Evolutionary conservation across 176 grass and related monocot species (phyloP), one percentile per base, ranked within the genome.

Genomic region (Carex kokanica): DNA sequence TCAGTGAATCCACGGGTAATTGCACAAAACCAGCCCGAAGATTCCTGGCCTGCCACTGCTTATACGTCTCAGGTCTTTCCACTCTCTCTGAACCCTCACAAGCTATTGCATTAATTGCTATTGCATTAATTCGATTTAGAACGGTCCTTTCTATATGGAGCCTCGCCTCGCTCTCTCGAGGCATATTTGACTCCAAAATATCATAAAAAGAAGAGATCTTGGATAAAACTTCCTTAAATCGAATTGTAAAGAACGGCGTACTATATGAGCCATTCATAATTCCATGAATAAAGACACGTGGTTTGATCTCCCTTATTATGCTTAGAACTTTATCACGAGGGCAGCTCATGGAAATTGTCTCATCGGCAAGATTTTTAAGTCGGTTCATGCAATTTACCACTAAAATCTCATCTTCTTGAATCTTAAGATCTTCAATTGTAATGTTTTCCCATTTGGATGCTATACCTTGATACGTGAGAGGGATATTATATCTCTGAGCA

Each of bases 401-500:
- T 25, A 95, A 74, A 34, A 84, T 71, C 78, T 95, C 93, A 78
- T 92, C 93, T 29, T 88, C 70, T 0, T 58, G 32, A 58, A 92
- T 92, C 6, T 74, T 86, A 73, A 94, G 86, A 87, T 92, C 79
- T 20, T 95, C 82, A 2, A 78, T 47, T 17, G 3, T 18, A 23
- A 92, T 87, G 25, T 58, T 70, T 69, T 92, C 93, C 90, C 86
- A 95, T 83, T 61, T 68, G 1, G 86, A 92, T 78, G 84, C 15
- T 7, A 95, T 86, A 14, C 88, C 93, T 52, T 90, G 84, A 71
- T 92, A 95, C 71, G 88, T 45, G 41, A 95, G 88, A 41, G 45
- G 81, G 60, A 95, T 74, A 10, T 90, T 47, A 78, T 88, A 95
- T 84, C 87, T 88, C 65, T 87, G 8, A 86, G 90, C 93, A 78